Percentiles rank a stretch among this genome's conserved stretches.
phyloP scores from a whole-genome alignment of 768 basidiomycete genomes.

The Suillus occidentalis region DNA sequence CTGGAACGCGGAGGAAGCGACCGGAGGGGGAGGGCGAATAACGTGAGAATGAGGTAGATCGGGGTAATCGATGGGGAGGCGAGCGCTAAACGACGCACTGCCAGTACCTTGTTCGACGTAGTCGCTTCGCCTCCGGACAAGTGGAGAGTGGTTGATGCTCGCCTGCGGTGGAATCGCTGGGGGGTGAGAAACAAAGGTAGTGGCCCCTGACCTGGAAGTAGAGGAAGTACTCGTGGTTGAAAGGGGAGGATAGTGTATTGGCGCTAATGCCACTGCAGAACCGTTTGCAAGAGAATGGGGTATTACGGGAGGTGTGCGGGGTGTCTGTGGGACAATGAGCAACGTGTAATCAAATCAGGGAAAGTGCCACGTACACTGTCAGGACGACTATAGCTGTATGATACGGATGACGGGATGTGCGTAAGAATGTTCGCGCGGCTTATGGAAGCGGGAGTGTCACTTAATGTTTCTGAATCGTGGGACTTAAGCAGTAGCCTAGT shows the following conservation, averaged over 20 bases:
- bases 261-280: constrained; percentile 26
- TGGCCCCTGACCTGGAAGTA: constrained; percentile 23
- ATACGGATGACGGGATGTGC: constrained; percentile 42
- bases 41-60: constrained; percentile 61
- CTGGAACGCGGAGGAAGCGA: constrained; percentile 66
- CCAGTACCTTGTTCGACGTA: constrained; percentile 67
- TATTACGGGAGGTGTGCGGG: constrained; percentile 35
- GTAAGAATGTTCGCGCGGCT: constrained; percentile 42
- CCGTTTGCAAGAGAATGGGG: constrained; percentile 40
- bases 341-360: constrained; percentile 1
- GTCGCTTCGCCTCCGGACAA: constrained; percentile 72
- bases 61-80: constrained; percentile 78
- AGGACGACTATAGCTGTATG: constrained; percentile 46
- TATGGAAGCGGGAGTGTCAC: constrained; percentile 17
- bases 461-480: constrained; percentile 13
- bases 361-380: constrained; percentile 44
- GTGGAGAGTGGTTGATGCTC: constrained; percentile 76
- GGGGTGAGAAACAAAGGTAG: constrained; percentile 42
- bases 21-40: constrained; percentile 78
- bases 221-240: constrained; percentile 40
- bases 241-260: constrained; percentile 58
- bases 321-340: constrained; percentile 28
- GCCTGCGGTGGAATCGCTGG: constrained; percentile 76
- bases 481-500: constrained; percentile 19
- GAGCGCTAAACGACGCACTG: constrained; percentile 31